Base-by-base conservation (phyloP, 192 early-diverging fungal species). In the Backusella liffmaniae region DNA sequence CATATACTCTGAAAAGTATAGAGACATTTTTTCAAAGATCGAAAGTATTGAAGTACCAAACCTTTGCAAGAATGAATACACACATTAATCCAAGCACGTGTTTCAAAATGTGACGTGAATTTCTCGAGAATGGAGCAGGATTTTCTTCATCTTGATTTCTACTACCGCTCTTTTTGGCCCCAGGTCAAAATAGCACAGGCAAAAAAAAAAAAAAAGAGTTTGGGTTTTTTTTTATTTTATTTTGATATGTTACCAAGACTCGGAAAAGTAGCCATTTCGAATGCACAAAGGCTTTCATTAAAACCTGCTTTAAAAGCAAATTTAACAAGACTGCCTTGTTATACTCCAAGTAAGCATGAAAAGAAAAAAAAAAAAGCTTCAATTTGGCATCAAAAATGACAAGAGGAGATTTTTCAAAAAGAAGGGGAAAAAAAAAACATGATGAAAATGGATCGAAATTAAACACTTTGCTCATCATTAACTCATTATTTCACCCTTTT, bases 241-340 rank as follows among this genome's bases (percentile, higher is more conserved):
- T 59, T 59, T 59, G 56, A 59, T 23, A 59, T 59, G 56, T 59
- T 59, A 59, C 56, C 56, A 62, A 62, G 56, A 62, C 56, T 62
- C 26, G 56, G 56, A 62, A 62, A 62, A 62, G 23, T 0, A 29
- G 56, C 56, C 23, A 26, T 62, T 62, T 29, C 21, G 9, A 62
- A 62, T 62, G 56, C 26, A 62, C 56, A 62, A 62, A 23, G 56
- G 56, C 56, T 62, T 13, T 62, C 56, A 62, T 7, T 26, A 29
- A 9, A 4, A 62, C 23, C 56, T 26, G 26, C 13, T 62, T 29
- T 62, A 10, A 62, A n/a, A 62, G 21, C 56, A 29, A 62, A 3
- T 12, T 29, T 62, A 4, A 29, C 56, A 29, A 62, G 56, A 62
- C 26, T 62, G 26, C 56, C 56, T 59, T 59, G 56, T 59, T 59